Evolutionary conservation across 441 rosid genomes (phyloP), one percentile per base, ranked within the genome.

Genomic region (Flueggea neowawraea): DNA sequence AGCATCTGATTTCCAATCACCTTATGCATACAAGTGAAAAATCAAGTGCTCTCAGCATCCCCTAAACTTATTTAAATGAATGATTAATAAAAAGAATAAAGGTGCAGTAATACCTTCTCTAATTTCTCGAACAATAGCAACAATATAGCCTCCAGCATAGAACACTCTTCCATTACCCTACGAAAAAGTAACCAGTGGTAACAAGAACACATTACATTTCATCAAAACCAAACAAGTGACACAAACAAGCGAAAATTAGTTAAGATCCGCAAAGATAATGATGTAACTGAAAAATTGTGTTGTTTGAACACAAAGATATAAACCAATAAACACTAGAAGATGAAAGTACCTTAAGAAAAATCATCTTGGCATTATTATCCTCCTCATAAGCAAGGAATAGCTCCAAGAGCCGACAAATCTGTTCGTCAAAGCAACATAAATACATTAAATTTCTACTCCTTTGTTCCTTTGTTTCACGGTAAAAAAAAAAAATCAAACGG

Each of bases 151-250:
- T 13, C 89, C 87, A 7, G 89, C 81, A 62, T 82, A 84, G 51
- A 84, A 82, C 16, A 85, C 87, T 76, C 88, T 77, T 53, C 90
- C 93, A 49, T 72, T 78, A 22, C 88, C 90, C 90, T 84, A 55
- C 22, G 68, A 17, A 65, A 62, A 61, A 68, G 67, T 22, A 75
- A 58, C 14, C 54, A 58, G 49, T 10, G 6, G 59, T 50, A 43
- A 43, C 45, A 43, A 43, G 8, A 43, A 6, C 45, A 1, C 45
- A 6, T 6, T 28, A 16, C 12, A 6, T 22, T 11, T 6, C 8
- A n/a, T n/a, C n/a, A n/a, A n/a, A 43, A 6, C 8, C 8, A 43
- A 36, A n/a, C n/a, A n/a, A n/a, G n/a, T n/a, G 43, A 17, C 6
- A 14, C 0, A 10, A 9, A 15, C 31, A 51, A 14, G 51, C 32